Percentiles rank a stretch among this genome's conserved stretches.
phyloP scores from a whole-genome alignment of 345 rosid genomes.

The Sisymbrium altissimum region DNA sequence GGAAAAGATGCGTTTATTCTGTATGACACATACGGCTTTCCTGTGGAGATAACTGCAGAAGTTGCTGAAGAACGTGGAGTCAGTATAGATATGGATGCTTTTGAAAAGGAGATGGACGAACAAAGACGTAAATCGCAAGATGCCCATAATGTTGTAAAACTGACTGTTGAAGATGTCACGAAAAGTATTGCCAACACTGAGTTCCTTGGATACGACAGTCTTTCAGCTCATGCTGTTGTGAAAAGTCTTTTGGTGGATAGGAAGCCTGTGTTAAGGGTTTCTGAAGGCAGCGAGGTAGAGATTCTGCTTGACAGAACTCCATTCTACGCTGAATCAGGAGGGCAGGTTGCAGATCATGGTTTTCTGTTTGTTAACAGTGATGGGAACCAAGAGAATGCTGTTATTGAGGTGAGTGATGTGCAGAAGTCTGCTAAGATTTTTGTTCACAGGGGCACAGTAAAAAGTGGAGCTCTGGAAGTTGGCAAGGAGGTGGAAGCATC shows the following conservation, averaged over 20 bases:
- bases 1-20: conserved; percentile 87
- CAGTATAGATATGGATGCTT: conserved; percentile 64
- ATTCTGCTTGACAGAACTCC: conserved; percentile 83
- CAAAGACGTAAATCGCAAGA: conserved; percentile 89
- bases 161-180: conserved; percentile 56
- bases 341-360: conserved; percentile 90
- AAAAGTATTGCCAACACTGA: conserved; percentile 62
- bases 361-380: conserved; percentile 52
- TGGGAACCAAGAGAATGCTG: conserved; percentile 46
- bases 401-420: conserved; percentile 86
- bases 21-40: conserved; percentile 86
- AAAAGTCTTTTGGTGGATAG: conserved; percentile 74
- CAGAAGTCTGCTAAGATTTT: conserved; percentile 65
- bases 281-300: conserved; percentile 87
- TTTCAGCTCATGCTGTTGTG: conserved; percentile 66
- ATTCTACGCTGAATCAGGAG: conserved; percentile 96
- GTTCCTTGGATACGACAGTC: conserved; percentile 78
- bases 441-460: conserved; percentile 81
- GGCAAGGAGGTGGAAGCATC: conserved; percentile 88
- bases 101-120: conserved; percentile 77
- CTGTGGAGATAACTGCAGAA: conserved; percentile 86
- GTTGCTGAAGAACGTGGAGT: conserved; percentile 76
- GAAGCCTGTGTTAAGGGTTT: conserved; percentile 71
- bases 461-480: conserved; percentile 76
- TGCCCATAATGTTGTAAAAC: conserved; percentile 81